These are phyloP conservation scores for Pichia sp. DNA, from an alignment of 1,139 yeast genomes.

Conservation along the genomic window DNA sequence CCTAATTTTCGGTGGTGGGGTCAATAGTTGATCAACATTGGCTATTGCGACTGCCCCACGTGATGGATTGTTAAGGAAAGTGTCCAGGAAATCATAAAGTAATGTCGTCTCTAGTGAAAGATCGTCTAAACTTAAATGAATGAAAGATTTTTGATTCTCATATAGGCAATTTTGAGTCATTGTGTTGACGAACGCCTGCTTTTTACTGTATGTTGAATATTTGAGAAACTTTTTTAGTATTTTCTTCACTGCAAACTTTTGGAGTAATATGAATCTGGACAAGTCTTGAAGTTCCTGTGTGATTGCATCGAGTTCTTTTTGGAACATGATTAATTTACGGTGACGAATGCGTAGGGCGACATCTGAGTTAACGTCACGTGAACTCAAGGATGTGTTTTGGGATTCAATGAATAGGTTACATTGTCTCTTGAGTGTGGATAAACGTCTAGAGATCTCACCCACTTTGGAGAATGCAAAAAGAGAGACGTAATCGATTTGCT, in stretches of 20 bases:
- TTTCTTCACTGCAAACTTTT: conserved; percentile 75
- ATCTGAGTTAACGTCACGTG: background rate
- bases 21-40: too few species aligned
- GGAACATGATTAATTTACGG: conserved; percentile 20
- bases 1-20: too few species aligned
- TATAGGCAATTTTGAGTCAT: conserved; percentile 31
- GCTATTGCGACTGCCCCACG: too few species aligned
- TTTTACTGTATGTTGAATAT: conserved; percentile 40
- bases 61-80: conserved; percentile 13
- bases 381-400: conserved; percentile 28
- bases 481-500: conserved; percentile 31
- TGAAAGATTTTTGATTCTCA: conserved; percentile 46
- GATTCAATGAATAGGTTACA: conserved; percentile 23
- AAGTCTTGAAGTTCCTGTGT: conserved; percentile 61
- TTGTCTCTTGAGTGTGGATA: conserved; percentile 19
- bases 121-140: conserved; percentile 56
- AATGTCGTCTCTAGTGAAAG: conserved; percentile 58
- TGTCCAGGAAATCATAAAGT: conserved; percentile 42
- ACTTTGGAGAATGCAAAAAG: conserved; percentile 60
- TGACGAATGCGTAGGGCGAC: conserved; percentile 6
- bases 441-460: conserved; percentile 42
- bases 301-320: conserved; percentile 38
- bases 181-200: conserved; percentile 35
- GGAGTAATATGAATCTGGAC: conserved; percentile 69
- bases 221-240: conserved; percentile 73